These are phyloP conservation scores for Vaccinium macrocarpon DNA, from an alignment of 148 eudicot genomes.

Conservation along the genomic window DNA sequence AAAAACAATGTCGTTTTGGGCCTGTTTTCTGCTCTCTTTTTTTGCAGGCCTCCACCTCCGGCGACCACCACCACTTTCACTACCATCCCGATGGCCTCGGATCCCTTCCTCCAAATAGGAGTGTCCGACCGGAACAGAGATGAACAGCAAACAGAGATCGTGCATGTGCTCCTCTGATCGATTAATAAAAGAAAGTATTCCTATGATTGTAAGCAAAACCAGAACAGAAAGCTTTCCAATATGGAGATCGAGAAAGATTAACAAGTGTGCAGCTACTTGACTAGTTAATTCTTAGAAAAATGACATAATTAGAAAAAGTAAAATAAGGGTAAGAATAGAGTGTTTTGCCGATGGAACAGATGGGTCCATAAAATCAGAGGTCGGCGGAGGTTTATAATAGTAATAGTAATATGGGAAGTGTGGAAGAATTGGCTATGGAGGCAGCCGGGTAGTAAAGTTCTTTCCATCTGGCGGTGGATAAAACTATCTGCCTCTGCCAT, in stretches of 20 bases:
- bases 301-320: not conserved
- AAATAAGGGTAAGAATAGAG: not conserved
- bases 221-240: not conserved
- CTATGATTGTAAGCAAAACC: not conserved
- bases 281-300: constrained; percentile 5
- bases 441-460: constrained; percentile 29
- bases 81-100: too few relatives aligned
- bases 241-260: not conserved
- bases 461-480: constrained; percentile 27
- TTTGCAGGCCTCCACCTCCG: too few relatives aligned
- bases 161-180: too few relatives aligned
- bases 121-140: too few relatives aligned
- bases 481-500: constrained; percentile 19
- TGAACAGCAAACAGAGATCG: too few relatives aligned
- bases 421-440: constrained; percentile 50
- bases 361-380: not conserved
- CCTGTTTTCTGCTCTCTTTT: too few relatives aligned
- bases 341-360: constrained; percentile 14
- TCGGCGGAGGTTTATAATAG: constrained; percentile 40
- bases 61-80: too few relatives aligned
- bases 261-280: not conserved
- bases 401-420: constrained; percentile 45
- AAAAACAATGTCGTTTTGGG: too few relatives aligned
- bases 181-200: not conserved
- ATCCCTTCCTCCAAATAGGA: too few relatives aligned